These are phyloP conservation scores for Russula compacta DNA, from an alignment of 768 basidiomycete genomes.

Conservation along the genomic window DNA sequence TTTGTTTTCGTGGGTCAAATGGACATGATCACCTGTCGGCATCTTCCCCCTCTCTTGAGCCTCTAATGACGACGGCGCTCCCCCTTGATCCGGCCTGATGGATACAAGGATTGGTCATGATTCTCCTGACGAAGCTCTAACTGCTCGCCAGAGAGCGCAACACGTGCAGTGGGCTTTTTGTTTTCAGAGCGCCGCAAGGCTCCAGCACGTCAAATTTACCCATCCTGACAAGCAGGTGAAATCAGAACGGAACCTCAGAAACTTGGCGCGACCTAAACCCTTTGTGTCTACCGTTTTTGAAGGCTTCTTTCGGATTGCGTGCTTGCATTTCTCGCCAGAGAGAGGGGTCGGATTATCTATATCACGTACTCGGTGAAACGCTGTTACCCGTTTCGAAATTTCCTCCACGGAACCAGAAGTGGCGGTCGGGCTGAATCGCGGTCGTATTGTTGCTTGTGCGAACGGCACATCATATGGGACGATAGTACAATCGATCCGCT, in stretches of 20 bases:
- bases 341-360: slow-evolving; percentile 11
- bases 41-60: slow-evolving; percentile 8
- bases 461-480: not conserved
- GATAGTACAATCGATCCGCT: not conserved
- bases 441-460: slow-evolving; percentile 7
- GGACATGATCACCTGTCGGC: slow-evolving; percentile 15
- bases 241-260: slow-evolving; percentile 14
- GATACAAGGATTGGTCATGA: slow-evolving; percentile 13
- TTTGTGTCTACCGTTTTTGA: slow-evolving; percentile 17
- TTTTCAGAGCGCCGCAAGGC: slow-evolving; percentile 17
- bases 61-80: slow-evolving; percentile 11
- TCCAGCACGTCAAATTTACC: slow-evolving; percentile 18
- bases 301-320: slow-evolving; percentile 1
- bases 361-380: slow-evolving; percentile 17
- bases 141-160: slow-evolving; percentile 4
- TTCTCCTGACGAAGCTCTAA: slow-evolving; percentile 6
- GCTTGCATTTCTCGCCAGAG: slow-evolving; percentile 4
- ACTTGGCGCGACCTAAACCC: slow-evolving; percentile 12
- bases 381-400: slow-evolving; percentile 5
- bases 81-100: slow-evolving; percentile 13
- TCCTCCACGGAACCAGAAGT: not conserved
- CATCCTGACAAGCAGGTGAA: slow-evolving; percentile 9
- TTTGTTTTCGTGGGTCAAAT: slow-evolving; percentile 17
- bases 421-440: slow-evolving; percentile 7
- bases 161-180: slow-evolving; percentile 12